Base-by-base conservation (phyloP, 108 stramenopile species). In the Cylindrotheca closterium region DNA sequence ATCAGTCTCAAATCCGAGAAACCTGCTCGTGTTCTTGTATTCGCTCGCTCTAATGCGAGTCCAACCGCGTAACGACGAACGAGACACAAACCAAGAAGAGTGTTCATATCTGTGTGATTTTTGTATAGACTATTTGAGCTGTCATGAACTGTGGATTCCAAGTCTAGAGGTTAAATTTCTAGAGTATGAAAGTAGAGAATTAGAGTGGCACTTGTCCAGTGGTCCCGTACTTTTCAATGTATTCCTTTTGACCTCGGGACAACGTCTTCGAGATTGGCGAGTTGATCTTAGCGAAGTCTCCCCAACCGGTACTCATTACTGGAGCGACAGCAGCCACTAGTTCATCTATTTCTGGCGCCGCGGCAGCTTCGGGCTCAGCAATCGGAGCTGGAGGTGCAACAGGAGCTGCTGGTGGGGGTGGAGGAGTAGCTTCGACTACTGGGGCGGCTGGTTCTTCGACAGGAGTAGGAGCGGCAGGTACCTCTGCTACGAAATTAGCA, bases 181-280 rank as follows among this genome's bases (percentile, higher is more conserved):
- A n/a, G n/a, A n/a, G n/a, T n/a, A n/a, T n/a, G n/a, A n/a, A n/a
- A n/a, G n/a, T n/a, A n/a, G n/a, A n/a, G n/a, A n/a, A n/a, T 55
- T 69, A 70, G 27, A 83, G 47, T 17, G 91, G 86, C 49, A 80
- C 52, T 57, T 93, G 91, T 34, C 91, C 91, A 17, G 91, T 89
- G 0, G 83, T 82, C 32, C 91, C 91, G 63, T 86, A 93, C 60
- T 68, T 81, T 21, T 79, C 83, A 58, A 88, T 73, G 66, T 93
- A 93, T 54, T 75, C 68, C 26, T 72, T 77, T 63, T 93, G 91
- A 57, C 82, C 74, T 23, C 67, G 67, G 37, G 84, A 74, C 54
- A 93, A 61, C 15, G 83, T 73, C 65, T 86, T 89, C 33, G 82
- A 75, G 57, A 93, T 65, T 31, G 91, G 88, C 24, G 87, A 88